Base-by-base conservation (phyloP, 225 moss, liverwort and hornwort species). In the Marchantia polymorpha region DNA sequence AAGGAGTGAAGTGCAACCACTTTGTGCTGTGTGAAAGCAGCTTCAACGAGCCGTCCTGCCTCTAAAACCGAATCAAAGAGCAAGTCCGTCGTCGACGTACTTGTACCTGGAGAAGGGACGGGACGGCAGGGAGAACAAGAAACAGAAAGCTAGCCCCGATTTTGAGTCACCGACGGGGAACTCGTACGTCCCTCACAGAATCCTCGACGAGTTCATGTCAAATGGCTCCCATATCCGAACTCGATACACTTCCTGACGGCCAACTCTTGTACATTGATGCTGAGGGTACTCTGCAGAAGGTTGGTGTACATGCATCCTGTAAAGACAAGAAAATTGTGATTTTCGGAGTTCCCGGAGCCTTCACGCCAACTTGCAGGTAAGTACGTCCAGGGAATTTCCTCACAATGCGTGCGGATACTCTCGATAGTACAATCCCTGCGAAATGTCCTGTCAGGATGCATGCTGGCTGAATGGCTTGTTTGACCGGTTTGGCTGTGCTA, bases 281-380 rank as follows among this genome's bases (percentile, higher is more conserved):
- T 13, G 84, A 83, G 8, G 91, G 90, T 10, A 91, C 89, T 31
- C 65, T 95, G 74, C 92, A 95, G 59, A 88, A 89, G 22, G 85
- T 86, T 53, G 69, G 82, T 0, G 83, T 92, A 60, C 90, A 91
- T 61, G 87, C 91, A 7, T 89, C 90, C 15, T 90, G 82, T 15
- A 81, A 78, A 64, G 87, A 86, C 15, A 92, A 92, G 87, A 82
- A 86, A 77, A 88, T 92, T 15, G 89, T 95, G 14, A 79, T 93
- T 29, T 90, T 93, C 22, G 93, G 94, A 51, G 90, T 95, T 13
- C 94, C 94, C 11, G 93, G 94, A 22, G 94, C 94, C n/a, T 95
- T 91, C 78, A 95, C 93, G 53, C 93, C 94, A 22, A 91, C 92
- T 8, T 95, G 94, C 88, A 94, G 94, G 94, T 93, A 79, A 52